Conservation (phyloP, 768 basidiomycete species). For the Mycena pura region DNA sequence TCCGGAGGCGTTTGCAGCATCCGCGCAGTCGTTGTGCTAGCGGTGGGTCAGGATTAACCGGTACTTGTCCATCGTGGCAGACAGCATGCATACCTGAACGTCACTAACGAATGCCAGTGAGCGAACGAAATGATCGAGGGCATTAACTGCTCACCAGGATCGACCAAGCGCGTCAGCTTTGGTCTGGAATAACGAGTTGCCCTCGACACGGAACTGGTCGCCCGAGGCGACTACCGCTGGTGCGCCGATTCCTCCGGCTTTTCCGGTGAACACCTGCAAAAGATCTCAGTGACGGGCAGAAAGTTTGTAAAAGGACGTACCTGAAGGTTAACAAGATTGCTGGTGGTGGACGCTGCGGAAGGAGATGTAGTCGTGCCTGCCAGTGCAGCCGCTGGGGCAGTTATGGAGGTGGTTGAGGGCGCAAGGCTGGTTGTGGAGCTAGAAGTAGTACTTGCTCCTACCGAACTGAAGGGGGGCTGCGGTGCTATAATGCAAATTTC, state of each 20-base stretch:
- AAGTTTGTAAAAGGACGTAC: neutral
- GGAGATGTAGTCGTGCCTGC: neutral
- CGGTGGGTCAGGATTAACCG: neutral
- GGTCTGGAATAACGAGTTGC: slow-evolving; percentile 1
- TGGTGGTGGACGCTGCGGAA: neutral
- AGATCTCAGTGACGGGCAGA: neutral
- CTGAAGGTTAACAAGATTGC: slow-evolving; percentile 4
- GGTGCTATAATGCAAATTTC: too few species aligned
- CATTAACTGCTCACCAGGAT: slow-evolving; percentile 11
- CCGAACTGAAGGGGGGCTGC: too few species aligned
- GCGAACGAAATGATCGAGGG: neutral
- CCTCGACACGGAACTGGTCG: slow-evolving; percentile 11
- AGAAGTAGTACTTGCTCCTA: too few species aligned
- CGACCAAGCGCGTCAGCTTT: slow-evolving; percentile 3
- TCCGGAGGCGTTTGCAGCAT: slow-evolving; percentile 10
- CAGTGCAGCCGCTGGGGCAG: neutral
- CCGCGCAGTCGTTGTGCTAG: slow-evolving; percentile 11
- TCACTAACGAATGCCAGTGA: neutral
- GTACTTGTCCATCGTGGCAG: neutral
- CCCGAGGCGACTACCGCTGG: slow-evolving; percentile 15
- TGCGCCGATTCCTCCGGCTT: slow-evolving; percentile 5
- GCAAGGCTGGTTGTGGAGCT: too few species aligned
- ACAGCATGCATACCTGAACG: neutral
- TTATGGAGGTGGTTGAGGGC: too few species aligned
- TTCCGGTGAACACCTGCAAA: slow-evolving; percentile 16